Base-by-base conservation (phyloP, 768 basidiomycete genomes). In the Coprinopsis marcescibilis region DNA sequence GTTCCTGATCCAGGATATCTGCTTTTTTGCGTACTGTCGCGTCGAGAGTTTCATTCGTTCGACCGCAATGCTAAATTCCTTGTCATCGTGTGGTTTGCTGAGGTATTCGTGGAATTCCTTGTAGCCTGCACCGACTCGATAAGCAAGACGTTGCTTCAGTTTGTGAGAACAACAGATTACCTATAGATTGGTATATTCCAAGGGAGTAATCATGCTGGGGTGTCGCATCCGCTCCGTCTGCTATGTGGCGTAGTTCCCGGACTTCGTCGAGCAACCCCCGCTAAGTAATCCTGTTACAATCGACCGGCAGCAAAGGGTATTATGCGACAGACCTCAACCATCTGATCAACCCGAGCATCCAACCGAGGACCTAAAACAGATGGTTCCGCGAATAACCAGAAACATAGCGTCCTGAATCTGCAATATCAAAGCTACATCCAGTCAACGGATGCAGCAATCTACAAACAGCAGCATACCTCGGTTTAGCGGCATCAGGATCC, bases 141-240 rank as follows among this genome's bases (percentile, higher is more conserved):
- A 24, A 23, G 33, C 11, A 29, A 40, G 19, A 24, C 24, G 11
- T 20, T 7, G 37, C 15, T 20, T 10, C 14, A 7, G 8, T 8
- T 38, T 23, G 12, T 12, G 1, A 10, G 45, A 52, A 51, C n/a
- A 36, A 30, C 64, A 34, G n/a, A n/a, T n/a, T 57, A 87, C 94
- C 95, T 50, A 99, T 99, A 0, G 90, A 80, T 61, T 99, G 96
- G 64, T 88, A 97, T 47, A 98, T 87, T 1, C 96, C 95, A 8
- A 83, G 63, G 0, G 88, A 88, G 56, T 81, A 85, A 58, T 92
- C 78, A n/a, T 63, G 42, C 11, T 58, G 51, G 4, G 55, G 21
- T 32, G n/a, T 24, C 13, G 21, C 11, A 29, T 33, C 15, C 14
- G 17, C 14, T 32, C 38, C 35, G 11, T 54, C 48, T 4, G 64